phyloP scores from a whole-genome alignment of 2,329 filamentous ascomycete species.

The Huntiella abstrusa region DNA sequence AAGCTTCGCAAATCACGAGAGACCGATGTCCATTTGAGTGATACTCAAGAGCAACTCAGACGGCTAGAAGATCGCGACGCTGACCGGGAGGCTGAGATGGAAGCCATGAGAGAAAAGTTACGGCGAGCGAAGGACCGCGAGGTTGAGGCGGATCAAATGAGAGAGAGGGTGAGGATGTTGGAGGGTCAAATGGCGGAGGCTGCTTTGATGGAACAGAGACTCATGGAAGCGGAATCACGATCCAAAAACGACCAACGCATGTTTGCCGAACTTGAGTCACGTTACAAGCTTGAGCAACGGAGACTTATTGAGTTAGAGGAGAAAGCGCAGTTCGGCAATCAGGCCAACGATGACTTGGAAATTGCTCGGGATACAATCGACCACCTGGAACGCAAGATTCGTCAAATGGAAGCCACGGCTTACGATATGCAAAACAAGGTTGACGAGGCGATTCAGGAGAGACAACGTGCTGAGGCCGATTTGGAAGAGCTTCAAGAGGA shows the following conservation, averaged over 20 bases:
- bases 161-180: constrained; percentile 1
- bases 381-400: constrained; percentile 36
- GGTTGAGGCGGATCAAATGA: constrained; percentile 8
- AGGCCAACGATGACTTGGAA: constrained; percentile 28
- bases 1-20: constrained; percentile 3
- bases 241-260: constrained; percentile 35
- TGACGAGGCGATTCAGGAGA: constrained; percentile 33
- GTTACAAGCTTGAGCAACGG: constrained; percentile 35
- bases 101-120: constrained; percentile 4
- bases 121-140: constrained; percentile 7
- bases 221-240: constrained; percentile 33
- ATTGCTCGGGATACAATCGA: constrained; percentile 39
- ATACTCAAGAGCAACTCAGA: constrained; percentile 7
- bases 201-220: constrained; percentile 24
- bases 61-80: constrained; percentile 4
- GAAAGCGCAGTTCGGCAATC: constrained; percentile 18
- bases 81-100: constrained; percentile 7
- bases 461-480: constrained; percentile 37
- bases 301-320: constrained; percentile 37
- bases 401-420: constrained; percentile 33
- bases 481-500: constrained; percentile 54
- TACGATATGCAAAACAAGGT: constrained; percentile 36
- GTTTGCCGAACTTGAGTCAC: constrained; percentile 37
- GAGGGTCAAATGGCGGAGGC: constrained; percentile 7
- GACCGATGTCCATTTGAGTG: background rate